phyloP scores from a whole-genome alignment of 2,329 filamentous ascomycete genomes.

The Capronia americana region DNA sequence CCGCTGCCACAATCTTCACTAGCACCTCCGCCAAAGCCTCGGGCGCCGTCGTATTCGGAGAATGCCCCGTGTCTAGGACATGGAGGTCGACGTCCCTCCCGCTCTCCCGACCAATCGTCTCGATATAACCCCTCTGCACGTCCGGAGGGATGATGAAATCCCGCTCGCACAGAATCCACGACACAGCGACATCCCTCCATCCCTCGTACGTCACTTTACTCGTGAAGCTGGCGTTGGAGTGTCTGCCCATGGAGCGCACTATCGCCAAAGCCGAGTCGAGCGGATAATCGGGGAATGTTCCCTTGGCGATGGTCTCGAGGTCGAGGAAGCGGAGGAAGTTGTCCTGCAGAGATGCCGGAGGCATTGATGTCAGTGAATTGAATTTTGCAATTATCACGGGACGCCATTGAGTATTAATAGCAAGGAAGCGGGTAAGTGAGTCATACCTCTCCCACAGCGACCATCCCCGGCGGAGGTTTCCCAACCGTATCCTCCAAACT shows the following conservation, averaged over 20 bases:
- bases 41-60: slow-evolving; percentile 39
- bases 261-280: slow-evolving; percentile 34
- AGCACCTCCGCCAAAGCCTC: slow-evolving; percentile 37
- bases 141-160: slow-evolving; percentile 42
- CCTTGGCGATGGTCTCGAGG: neutral
- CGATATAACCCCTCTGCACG: slow-evolving; percentile 43
- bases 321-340: slow-evolving; percentile 1
- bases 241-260: slow-evolving; percentile 32
- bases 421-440: too few species aligned
- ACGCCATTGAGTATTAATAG: too few species aligned
- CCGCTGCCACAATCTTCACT: slow-evolving; percentile 6
- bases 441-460: neutral
- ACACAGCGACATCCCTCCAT: slow-evolving; percentile 45
- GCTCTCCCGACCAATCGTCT: slow-evolving; percentile 41
- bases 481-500: neutral
- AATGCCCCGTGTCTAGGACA: slow-evolving; percentile 43
- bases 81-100: slow-evolving; percentile 46
- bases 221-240: slow-evolving; percentile 43
- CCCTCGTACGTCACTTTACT: slow-evolving; percentile 43
- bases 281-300: neutral
- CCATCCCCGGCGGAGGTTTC: neutral
- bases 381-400: too few species aligned
- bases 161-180: slow-evolving; percentile 44
- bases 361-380: neutral
- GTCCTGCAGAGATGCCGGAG: neutral